Evolutionary conservation across 768 basidiomycete species (phyloP).

Genomic region (Hortiboletus flavorubellus): DNA sequence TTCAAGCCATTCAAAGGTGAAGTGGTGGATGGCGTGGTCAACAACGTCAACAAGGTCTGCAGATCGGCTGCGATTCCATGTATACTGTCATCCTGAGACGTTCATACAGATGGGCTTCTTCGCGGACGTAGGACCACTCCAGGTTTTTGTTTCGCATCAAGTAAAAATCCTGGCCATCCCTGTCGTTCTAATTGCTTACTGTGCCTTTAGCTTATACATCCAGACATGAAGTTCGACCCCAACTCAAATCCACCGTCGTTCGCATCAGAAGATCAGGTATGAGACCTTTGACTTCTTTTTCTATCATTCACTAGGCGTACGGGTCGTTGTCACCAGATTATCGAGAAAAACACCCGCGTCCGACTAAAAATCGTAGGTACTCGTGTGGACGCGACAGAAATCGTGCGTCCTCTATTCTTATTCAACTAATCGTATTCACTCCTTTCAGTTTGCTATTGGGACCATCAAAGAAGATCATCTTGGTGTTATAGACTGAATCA

Average conservation of each 20-base stretch:
- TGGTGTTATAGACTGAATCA: slow-evolving; percentile 75
- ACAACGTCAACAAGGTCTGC: slow-evolving; percentile 90
- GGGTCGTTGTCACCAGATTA: slow-evolving; percentile 50
- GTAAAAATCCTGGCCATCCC: slow-evolving; percentile 42
- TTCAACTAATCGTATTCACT: slow-evolving; percentile 1
- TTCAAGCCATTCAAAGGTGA: slow-evolving; percentile 99
- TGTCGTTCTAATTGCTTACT: slow-evolving; percentile 1
- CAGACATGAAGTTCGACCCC: slow-evolving; percentile 92
- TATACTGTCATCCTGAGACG: neutral
- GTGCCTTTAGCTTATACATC: slow-evolving; percentile 75
- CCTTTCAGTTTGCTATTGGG: slow-evolving; percentile 87
- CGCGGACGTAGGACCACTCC: slow-evolving; percentile 90
- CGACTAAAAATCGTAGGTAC: slow-evolving; percentile 98
- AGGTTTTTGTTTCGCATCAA: slow-evolving; percentile 94
- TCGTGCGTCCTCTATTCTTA: slow-evolving; percentile 51
- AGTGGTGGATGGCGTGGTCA: slow-evolving; percentile 94
- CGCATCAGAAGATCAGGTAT: slow-evolving; percentile 83
- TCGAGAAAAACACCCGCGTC: slow-evolving; percentile 89
- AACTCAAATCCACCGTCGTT: slow-evolving; percentile 97
- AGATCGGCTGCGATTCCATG: neutral
- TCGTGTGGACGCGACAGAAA: slow-evolving; percentile 95
- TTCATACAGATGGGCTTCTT: slow-evolving; percentile 91
- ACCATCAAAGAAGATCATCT: slow-evolving; percentile 98
- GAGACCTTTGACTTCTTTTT: neutral
- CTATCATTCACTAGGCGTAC: neutral